Base-by-base conservation (phyloP, 208 protist genomes). In the Trypanosomatidae sp. region DNA sequence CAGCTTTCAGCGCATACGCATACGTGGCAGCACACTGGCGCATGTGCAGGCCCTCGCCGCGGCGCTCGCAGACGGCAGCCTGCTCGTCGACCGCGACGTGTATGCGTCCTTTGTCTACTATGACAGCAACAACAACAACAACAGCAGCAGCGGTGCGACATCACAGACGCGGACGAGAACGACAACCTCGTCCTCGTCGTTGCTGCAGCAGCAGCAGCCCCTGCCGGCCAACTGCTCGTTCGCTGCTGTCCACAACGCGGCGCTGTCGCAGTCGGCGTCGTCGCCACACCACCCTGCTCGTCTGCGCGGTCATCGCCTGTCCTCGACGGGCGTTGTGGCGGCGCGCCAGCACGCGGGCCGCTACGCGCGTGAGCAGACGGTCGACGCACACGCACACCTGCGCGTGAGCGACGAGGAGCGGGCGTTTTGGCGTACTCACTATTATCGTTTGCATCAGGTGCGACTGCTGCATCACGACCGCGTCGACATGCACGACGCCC, bases 1-100 rank as follows among this genome's bases (percentile, higher is more conserved):
- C 50, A 70, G 73, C 26, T 91, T 80, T 45, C 82, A 92, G 48
- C 73, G 72, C 15, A 73, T 92, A 59, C 82, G 82, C 22, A 88
- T 92, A 63, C 77, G 82, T 32, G 82, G 82, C 2, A 88, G 77
- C 61, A 72, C 65, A 40, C 60, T 83, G 13, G 82, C 77, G 4
- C 82, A 92, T 35, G 69, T 92, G 4, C 66, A 83, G 43, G 59
- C 77, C 1, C 61, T 92, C 5, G 56, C 62, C 35, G 43, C 53
- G 15, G 63, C 74, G n/a, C 48, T 92, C 19, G 20, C 61, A 6
- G 66, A 63, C 7, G 66, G 75, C 8, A 53, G 73, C 40, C 71
- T 82, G 60, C 80, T 87, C 42, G 79, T 67, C 10, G 66, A 83
- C 22, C 66, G 74, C 28, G 44, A 50, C 2, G 28, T 61, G 27